Percentiles rank a stretch among this genome's conserved stretches.
Conservation (phyloP, 2,329 filamentous ascomycete species). For the Neofusicoccum parvum region DNA sequence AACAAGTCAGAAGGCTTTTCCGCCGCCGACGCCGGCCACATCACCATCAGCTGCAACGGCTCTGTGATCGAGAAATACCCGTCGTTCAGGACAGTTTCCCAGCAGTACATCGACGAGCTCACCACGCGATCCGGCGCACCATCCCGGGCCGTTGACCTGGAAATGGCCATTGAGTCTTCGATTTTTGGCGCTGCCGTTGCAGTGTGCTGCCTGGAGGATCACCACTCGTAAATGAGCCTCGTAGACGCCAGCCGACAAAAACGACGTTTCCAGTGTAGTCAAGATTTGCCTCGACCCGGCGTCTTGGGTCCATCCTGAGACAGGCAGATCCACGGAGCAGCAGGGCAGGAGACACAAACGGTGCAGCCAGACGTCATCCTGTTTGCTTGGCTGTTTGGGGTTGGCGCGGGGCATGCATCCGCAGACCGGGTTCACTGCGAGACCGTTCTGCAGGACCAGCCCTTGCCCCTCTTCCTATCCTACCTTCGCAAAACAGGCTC, state of each 20-base stretch:
- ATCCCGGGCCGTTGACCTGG: conserved; percentile 53
- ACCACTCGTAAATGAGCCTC: conserved; percentile 2
- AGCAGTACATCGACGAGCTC: conserved; percentile 64
- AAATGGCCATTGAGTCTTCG: conserved; percentile 73
- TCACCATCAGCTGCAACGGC: conserved; percentile 73
- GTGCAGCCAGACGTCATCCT: conserved; percentile 9
- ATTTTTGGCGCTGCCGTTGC: conserved; percentile 76
- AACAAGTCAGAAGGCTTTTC: conserved; percentile 51
- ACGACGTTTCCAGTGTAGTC: not conserved
- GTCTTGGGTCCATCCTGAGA: not conserved
- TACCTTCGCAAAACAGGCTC: not conserved
- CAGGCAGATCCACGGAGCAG: not conserved
- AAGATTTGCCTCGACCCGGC: conserved; percentile 9
- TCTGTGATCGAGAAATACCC: conserved; percentile 81
- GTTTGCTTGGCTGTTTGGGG: conserved; percentile 5
- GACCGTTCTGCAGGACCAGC: conserved; percentile 16
- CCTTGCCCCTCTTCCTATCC: conserved; percentile 9
- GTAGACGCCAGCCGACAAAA: not conserved
- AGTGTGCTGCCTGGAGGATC: conserved; percentile 41
- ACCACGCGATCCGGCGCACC: conserved; percentile 42
- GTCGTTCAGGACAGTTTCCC: conserved; percentile 63
- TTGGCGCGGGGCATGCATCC: conserved; percentile 8
- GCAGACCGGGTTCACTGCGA: conserved; percentile 10
- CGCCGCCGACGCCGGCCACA: conserved; percentile 36
- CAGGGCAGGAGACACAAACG: conserved; percentile 5